Evolutionary conservation across 495 filamentous ascomycete genomes (phyloP), one percentile per base, ranked within the genome.

Genomic region (Penicillium ochrochloron): DNA sequence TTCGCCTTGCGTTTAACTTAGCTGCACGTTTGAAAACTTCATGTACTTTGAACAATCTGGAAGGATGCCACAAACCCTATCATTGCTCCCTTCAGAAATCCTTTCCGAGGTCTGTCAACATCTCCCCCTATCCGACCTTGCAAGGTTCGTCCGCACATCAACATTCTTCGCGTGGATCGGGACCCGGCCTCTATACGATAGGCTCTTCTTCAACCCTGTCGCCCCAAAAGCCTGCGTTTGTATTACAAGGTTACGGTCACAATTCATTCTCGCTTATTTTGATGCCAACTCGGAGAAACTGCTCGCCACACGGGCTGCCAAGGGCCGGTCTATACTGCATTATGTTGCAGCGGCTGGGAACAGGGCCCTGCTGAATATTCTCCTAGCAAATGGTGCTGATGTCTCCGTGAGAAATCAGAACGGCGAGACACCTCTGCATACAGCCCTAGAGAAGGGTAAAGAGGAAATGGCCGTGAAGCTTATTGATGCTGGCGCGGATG

Each of bases 401-500:
- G 41, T 44, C 41, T 44, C 41, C 41, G 4, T 19, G 41, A 44
- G 17, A 44, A 9, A 44, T 19, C 41, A 19, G n/a, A 44, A 44
- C 17, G 41, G 17, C 17, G 41, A 44, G 17, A 44, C 41, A 19
- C 41, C 41, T 19, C 41, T 44, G 17, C 41, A 44, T 44, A 44
- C 17, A 19, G 41, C 41, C 17, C 17, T 44, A 19, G 41, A n/a
- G 41, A 44, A 44, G 17, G 41, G 41, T n/a, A 44, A 44, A 44
- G 41, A 44, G 41, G 41, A 1, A 44, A 44, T 44, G 15, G 41
- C 41, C 41, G 41, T 9, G 41, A 44, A 44, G n/a, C 41, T 44
- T 17, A 44, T 44, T 44, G 41, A 44, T 44, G 41, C 41, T 44
- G 41, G 41, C 41, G 41, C 41, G 41, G 41, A 44, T 44, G 41